Evolutionary conservation across 2,329 filamentous ascomycete species (phyloP).

Genomic region (Furcasterigmium furcatum): DNA sequence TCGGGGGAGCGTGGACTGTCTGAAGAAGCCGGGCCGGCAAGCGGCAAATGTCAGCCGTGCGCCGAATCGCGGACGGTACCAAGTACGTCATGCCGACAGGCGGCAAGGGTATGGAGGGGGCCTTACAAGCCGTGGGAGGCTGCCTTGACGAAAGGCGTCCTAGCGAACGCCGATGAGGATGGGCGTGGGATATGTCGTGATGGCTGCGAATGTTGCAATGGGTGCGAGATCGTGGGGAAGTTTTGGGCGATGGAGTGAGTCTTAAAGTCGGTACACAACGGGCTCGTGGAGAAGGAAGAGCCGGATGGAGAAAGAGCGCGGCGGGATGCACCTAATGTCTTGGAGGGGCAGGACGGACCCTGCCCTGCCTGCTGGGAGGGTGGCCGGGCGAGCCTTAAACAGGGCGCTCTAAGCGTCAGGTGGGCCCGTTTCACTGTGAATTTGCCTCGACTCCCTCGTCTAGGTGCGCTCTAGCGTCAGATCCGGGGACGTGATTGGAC

Average conservation of each 20-base stretch:
- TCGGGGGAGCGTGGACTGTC: not conserved
- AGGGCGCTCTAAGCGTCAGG: too few relatives aligned
- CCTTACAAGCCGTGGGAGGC: not conserved
- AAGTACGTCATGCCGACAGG: not conserved
- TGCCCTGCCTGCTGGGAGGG: too few relatives aligned
- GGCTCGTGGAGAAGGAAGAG: not conserved
- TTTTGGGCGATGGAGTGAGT: not conserved
- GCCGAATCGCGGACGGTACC: not conserved
- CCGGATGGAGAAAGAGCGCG: not conserved
- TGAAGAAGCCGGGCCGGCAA: not conserved
- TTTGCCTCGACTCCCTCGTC: too few relatives aligned
- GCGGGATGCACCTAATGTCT: too few relatives aligned
- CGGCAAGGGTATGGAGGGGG: not conserved
- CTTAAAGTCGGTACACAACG: not conserved
- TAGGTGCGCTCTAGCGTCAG: too few relatives aligned
- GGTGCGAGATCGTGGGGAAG: not conserved
- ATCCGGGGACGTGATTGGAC: too few relatives aligned
- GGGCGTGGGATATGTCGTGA: too few relatives aligned
- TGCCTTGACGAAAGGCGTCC: not conserved
- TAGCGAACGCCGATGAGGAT: too few relatives aligned
- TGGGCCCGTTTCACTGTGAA: too few relatives aligned
- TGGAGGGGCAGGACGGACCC: too few relatives aligned
- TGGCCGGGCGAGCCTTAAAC: too few relatives aligned
- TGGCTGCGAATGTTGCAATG: too few relatives aligned
- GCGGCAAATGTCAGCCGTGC: not conserved